These are phyloP conservation scores for Aspergillus sp. DNA, from an alignment of 2,329 filamentous ascomycete genomes.

Conservation along the genomic window DNA sequence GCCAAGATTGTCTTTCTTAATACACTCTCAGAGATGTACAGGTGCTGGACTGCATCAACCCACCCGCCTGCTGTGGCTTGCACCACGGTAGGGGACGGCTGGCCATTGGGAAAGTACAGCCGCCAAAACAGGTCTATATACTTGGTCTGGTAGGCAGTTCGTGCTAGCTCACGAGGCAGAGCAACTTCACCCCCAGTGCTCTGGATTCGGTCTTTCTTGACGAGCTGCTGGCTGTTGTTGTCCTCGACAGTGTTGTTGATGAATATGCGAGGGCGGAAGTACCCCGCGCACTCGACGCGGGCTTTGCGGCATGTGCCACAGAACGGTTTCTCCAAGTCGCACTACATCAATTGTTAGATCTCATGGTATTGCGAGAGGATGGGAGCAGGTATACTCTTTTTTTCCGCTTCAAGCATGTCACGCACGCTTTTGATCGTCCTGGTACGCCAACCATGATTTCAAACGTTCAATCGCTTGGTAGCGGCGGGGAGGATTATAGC, in stretches of 20 bases:
- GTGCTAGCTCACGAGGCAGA: not conserved
- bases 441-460: constrained; percentile 10
- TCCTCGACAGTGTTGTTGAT: constrained; percentile 9
- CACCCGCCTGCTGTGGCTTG: not conserved
- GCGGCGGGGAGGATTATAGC: too few species aligned
- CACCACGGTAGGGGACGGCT: not conserved
- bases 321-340: constrained; percentile 6
- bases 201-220: not conserved
- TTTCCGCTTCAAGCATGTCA: constrained; percentile 10
- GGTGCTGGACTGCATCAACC: not conserved
- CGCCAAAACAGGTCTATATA: constrained; percentile 11
- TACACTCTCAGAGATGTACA: not conserved
- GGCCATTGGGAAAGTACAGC: constrained; percentile 8
- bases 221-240: not conserved
- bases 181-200: not conserved
- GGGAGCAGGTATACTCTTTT: not conserved
- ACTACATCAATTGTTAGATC: not conserved
- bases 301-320: constrained; percentile 11
- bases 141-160: constrained; percentile 4
- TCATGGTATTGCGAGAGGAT: not conserved
- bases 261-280: constrained; percentile 8
- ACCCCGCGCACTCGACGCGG: constrained; percentile 9
- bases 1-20: constrained; percentile 1
- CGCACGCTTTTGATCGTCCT: constrained; percentile 10
- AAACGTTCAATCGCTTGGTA: not conserved